Base-by-base conservation (phyloP, 495 filamentous ascomycete species). In the Bryoglossum gracile region DNA sequence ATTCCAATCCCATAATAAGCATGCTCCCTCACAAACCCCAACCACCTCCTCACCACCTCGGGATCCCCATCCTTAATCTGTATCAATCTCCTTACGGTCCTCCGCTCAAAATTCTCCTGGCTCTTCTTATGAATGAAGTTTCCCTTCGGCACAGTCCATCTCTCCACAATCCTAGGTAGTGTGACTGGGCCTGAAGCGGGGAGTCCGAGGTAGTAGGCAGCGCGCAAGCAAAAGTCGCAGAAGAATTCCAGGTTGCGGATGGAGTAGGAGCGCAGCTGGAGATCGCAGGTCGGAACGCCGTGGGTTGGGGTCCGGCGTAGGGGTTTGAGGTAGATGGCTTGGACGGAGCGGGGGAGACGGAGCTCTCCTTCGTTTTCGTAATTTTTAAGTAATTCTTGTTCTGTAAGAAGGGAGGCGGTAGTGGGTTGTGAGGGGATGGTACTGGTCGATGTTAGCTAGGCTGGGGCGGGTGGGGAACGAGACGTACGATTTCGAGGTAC, bases 71-170 rank as follows among this genome's bases (percentile, higher is more conserved):
- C 92, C 59, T 87, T 82, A 62, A 98, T 89, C 70, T 95, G 89
- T 42, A 98, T 88, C 54, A 96, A 63, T 19, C 92, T 73, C 43
- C 92, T 78, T 50, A 89, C 64, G 14, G 92, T 98, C 45, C 89
- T 82, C 14, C 92, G 76, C 71, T 95, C 90, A 60, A 91, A 98
- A 63, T 98, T 98, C 69, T 98, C 94, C 66, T 98, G 89, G 48
- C 79, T 84, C 71, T 97, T 98, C 71, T 98, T 98, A 74, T 85
- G 82, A 48, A 95, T 82, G 72, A 98, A 98, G 63, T 84, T 84
- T 55, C 78, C 81, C 61, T 78, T 79, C 21, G 90, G 91, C 10
- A 98, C 90, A 41, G 92, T 97, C 94, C 94, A 98, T 49, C 89
- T 76, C 68, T 97, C 83, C 14, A 76, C 81, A 35, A 88, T 86